These are phyloP conservation scores for Trypethelium eluteriae DNA, from an alignment of 495 filamentous ascomycete species.

Conservation along the genomic window DNA sequence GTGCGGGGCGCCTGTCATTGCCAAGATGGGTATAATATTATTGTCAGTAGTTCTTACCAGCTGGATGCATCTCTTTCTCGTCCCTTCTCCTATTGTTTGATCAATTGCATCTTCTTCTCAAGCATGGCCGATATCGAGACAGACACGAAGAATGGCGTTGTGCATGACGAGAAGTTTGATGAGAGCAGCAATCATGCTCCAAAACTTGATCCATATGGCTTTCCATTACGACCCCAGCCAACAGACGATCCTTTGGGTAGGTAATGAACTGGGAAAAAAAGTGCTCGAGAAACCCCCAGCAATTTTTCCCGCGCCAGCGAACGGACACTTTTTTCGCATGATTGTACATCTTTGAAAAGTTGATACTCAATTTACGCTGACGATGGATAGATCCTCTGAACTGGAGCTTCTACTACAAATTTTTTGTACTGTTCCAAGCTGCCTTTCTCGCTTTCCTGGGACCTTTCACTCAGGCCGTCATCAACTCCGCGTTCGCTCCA, in stretches of 20 bases:
- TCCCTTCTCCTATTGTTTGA: not conserved
- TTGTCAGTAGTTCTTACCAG: too few relatives aligned
- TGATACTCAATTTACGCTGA: not conserved
- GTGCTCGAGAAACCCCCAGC: too few relatives aligned
- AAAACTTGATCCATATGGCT: conserved; percentile 24
- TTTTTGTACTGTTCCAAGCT: conserved; percentile 21
- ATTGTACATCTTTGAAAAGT: not conserved
- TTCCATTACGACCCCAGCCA: conserved; percentile 22
- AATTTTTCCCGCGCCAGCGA: too few relatives aligned
- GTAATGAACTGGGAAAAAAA: not conserved
- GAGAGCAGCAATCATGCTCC: conserved; percentile 5
- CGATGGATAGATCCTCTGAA: conserved; percentile 13
- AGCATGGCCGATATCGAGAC: conserved; percentile 2
- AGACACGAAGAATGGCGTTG: not conserved
- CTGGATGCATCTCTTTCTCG: not conserved
- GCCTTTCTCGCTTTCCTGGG: conserved; percentile 27
- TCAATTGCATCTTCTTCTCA: not conserved
- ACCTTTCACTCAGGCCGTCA: conserved; percentile 24
- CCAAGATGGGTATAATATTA: too few relatives aligned
- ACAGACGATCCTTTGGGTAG: conserved; percentile 17
- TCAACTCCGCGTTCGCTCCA: conserved; percentile 31
- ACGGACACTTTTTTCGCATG: too few relatives aligned
- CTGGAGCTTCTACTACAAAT: conserved; percentile 10
- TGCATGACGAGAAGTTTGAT: not conserved
- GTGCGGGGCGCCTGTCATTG: conserved; percentile 8